phyloP scores from a whole-genome alignment of 345 rosid genomes.

The Sisymbrium irio region DNA sequence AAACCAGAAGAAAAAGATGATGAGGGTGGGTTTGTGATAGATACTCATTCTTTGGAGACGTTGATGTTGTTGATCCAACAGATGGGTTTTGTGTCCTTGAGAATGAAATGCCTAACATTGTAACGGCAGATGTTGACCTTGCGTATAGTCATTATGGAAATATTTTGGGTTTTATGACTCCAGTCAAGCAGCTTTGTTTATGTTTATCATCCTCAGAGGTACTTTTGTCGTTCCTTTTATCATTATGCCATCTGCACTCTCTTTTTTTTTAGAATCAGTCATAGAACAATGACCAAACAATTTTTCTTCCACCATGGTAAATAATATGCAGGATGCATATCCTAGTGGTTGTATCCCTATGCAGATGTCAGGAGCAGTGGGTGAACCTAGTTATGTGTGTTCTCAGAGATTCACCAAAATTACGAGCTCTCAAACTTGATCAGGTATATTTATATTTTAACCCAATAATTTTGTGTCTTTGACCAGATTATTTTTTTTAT shows the following conservation, averaged over 20 bases:
- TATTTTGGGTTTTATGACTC: not conserved
- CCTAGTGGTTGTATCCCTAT: slow-evolving; percentile 4
- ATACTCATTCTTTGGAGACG: not conserved
- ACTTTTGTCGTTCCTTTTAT: no score
- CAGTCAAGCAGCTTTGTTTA: not conserved
- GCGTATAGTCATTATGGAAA: not conserved
- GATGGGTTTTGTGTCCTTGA: not conserved
- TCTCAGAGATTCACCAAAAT: slow-evolving; percentile 8
- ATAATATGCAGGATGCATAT: not conserved
- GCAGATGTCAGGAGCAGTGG: slow-evolving; percentile 13
- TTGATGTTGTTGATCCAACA: not conserved
- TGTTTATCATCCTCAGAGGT: slow-evolving; percentile 3
- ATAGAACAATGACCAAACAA: not conserved
- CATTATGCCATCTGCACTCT: not conserved
- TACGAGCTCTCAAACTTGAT: not conserved
- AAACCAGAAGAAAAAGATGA: not conserved
- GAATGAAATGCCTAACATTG: not conserved
- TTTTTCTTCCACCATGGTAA: not conserved
- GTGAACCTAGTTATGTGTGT: not conserved
- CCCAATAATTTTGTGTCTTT: not conserved
- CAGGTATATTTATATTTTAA: not conserved
- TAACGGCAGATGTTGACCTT: not conserved
- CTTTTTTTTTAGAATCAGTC: not conserved
- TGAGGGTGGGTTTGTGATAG: not conserved
- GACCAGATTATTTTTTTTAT: not conserved